Evolutionary conservation across 257 asterid genomes (phyloP), one percentile per base, ranked within the genome.

Genomic region (Solanum sejunctum): DNA sequence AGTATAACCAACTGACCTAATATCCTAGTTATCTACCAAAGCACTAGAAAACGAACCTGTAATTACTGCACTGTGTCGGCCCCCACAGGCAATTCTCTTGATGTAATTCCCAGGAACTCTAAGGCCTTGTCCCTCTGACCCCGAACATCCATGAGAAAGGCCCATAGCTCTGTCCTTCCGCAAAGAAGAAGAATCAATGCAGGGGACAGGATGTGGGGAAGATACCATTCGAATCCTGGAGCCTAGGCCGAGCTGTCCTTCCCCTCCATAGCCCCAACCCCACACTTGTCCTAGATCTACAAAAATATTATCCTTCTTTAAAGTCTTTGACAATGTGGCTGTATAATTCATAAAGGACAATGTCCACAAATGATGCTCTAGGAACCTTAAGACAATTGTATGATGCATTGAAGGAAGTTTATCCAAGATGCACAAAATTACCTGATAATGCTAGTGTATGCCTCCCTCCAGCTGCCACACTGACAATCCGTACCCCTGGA

Each of bases 211-310:
- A 89, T 97, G 99, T 54, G 99, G 99, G 85, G 99, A 95, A 70
- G 99, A 94, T 80, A 95, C 97, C 98, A 94, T 97, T 78, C 97
- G 94, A 85, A 97, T 91, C 66, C 98, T 90, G 79, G 99, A 95
- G 69, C 99, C 99, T 88, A 97, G 70, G 32, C 99, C 99, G 84
- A 97, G 92, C 91, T 97, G 99, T 70, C 99, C 99, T 85, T 94
- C 99, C 84, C 99, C 99, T 83, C 99, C 99, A 86, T 97, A 94
- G 86, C 99, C 99, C 99, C 99, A 97, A 87, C 99, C 96, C 99
- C 99, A 97, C 84, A 97, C 99, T 91, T 95, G 99, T 87, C 99
- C 99, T 77, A 89, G 85, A 92, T 97, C 99, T 95, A 92, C 84
- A 93, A 80, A 87, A 85, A 84, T 64, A 82, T 60, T 72, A 83